Conservation (phyloP, 441 rosid species). For the Codiaeum variegatum region DNA sequence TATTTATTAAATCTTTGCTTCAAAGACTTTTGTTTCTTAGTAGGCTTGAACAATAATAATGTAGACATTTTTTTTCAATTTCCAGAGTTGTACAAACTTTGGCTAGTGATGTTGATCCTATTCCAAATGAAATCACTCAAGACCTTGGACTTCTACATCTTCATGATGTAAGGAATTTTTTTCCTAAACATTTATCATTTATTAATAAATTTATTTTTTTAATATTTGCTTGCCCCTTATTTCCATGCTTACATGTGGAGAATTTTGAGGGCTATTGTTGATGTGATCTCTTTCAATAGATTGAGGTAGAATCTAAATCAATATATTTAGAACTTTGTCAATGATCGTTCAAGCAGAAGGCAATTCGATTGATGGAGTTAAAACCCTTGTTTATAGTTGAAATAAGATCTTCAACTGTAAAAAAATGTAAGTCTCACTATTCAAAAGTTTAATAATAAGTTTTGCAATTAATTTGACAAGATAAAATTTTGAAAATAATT, state of each 20-base stretch:
- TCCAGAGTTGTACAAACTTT: slow-evolving; percentile 62
- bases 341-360: too few relatives aligned
- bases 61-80: slow-evolving; percentile 20
- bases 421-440: too few relatives aligned
- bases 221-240: slow-evolving; percentile 6
- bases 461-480: too few relatives aligned
- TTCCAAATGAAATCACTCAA: slow-evolving; percentile 63
- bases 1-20: neutral
- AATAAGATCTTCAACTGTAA: too few relatives aligned
- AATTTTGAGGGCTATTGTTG: neutral
- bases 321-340: too few relatives aligned
- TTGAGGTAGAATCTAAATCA: too few relatives aligned
- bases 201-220: neutral
- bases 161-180: slow-evolving; percentile 51
- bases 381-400: too few relatives aligned
- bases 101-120: slow-evolving; percentile 62
- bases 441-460: too few relatives aligned
- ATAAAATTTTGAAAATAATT: too few relatives aligned
- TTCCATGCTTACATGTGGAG: neutral
- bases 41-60: neutral
- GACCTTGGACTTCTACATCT: slow-evolving; percentile 69
- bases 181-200: neutral
- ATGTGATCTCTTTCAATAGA: too few relatives aligned
- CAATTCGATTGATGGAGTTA: too few relatives aligned
- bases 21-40: neutral